These are phyloP conservation scores for Pseudopyricularia cyperi DNA, from an alignment of 2,329 filamentous ascomycete species.

Conservation along the genomic window DNA sequence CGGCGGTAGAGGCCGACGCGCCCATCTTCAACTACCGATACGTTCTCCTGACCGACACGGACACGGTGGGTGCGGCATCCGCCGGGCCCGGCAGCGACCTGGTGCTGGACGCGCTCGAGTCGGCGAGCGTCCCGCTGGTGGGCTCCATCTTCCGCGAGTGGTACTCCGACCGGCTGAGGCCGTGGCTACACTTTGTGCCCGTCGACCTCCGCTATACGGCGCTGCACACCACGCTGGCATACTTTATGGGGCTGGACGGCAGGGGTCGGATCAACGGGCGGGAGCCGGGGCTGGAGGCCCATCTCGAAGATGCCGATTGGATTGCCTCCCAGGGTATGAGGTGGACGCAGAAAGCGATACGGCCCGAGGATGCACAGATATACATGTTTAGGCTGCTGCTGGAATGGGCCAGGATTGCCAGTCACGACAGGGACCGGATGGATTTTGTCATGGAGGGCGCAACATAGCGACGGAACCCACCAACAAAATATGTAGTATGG, in stretches of 20 bases:
- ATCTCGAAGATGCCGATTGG: slow-evolving; percentile 42
- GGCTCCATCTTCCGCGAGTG: slow-evolving; percentile 64
- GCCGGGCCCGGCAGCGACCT: slow-evolving; percentile 2
- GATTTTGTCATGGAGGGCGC: slow-evolving; percentile 16
- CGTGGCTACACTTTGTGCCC: slow-evolving; percentile 75
- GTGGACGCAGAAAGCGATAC: slow-evolving; percentile 51
- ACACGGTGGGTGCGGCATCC: slow-evolving; percentile 33
- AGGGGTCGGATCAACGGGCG: slow-evolving; percentile 28
- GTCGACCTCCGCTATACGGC: slow-evolving; percentile 61
- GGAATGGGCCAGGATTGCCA: slow-evolving; percentile 61
- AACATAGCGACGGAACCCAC: background rate
- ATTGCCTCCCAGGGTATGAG: slow-evolving; percentile 53
- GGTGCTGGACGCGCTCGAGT: slow-evolving; percentile 49
- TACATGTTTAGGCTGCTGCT: slow-evolving; percentile 68
- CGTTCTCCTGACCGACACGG: slow-evolving; percentile 60
- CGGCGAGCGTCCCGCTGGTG: slow-evolving; percentile 55
- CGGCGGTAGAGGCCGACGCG: slow-evolving; percentile 19
- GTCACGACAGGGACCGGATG: slow-evolving; percentile 42
- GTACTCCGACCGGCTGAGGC: slow-evolving; percentile 60
- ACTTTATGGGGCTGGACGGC: slow-evolving; percentile 50
- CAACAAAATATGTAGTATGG: too few species aligned
- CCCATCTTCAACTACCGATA: slow-evolving; percentile 37
- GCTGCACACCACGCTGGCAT: slow-evolving; percentile 60
- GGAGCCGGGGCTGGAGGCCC: slow-evolving; percentile 31
- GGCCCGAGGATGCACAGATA: slow-evolving; percentile 65